Percentiles rank a stretch among this genome's conserved stretches.
phyloP scores from a whole-genome alignment of 2,329 filamentous ascomycete genomes.

The Neoascochyta sp. region DNA sequence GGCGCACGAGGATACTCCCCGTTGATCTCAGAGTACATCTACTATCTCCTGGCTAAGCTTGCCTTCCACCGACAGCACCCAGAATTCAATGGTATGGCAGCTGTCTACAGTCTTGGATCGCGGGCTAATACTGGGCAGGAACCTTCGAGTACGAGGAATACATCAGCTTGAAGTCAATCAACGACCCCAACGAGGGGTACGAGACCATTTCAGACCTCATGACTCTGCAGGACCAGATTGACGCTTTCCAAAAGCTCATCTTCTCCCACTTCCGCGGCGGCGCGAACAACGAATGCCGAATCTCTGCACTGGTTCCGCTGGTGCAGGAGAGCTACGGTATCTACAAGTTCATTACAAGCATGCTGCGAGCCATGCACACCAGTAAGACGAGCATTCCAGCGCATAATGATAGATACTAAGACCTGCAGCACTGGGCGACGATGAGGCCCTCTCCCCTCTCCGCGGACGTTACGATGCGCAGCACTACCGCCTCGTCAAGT shows the following conservation, averaged over 20 bases:
- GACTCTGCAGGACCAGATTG: slow-evolving; percentile 95
- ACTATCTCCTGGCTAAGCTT: slow-evolving; percentile 89
- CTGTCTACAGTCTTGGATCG: neutral
- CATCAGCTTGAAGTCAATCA: slow-evolving; percentile 94
- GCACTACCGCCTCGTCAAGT: slow-evolving; percentile 92
- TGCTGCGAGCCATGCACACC: slow-evolving; percentile 96
- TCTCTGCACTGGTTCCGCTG: slow-evolving; percentile 85
- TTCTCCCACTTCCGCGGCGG: slow-evolving; percentile 93
- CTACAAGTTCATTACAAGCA: slow-evolving; percentile 99
- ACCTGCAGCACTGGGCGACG: slow-evolving; percentile 73
- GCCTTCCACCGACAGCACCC: slow-evolving; percentile 95
- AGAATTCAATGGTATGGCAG: slow-evolving; percentile 78
- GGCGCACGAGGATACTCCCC: slow-evolving; percentile 84
- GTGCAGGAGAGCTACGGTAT: slow-evolving; percentile 99
- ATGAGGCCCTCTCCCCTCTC: slow-evolving; percentile 85
- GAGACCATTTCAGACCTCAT: slow-evolving; percentile 97
- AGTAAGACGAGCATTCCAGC: slow-evolving; percentile 52
- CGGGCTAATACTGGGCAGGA: slow-evolving; percentile 40
- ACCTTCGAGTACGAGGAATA: slow-evolving; percentile 99
- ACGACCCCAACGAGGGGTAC: slow-evolving; percentile 94
- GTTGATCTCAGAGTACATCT: slow-evolving; percentile 94
- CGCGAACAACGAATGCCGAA: slow-evolving; percentile 93
- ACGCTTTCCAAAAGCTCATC: slow-evolving; percentile 96
- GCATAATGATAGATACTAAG: slow-evolving; percentile 7
- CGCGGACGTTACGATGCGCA: slow-evolving; percentile 89